Evolutionary conservation across 768 basidiomycete species (phyloP), one percentile per base, ranked within the genome.

Genomic region (Panaeolus papilionaceus): DNA sequence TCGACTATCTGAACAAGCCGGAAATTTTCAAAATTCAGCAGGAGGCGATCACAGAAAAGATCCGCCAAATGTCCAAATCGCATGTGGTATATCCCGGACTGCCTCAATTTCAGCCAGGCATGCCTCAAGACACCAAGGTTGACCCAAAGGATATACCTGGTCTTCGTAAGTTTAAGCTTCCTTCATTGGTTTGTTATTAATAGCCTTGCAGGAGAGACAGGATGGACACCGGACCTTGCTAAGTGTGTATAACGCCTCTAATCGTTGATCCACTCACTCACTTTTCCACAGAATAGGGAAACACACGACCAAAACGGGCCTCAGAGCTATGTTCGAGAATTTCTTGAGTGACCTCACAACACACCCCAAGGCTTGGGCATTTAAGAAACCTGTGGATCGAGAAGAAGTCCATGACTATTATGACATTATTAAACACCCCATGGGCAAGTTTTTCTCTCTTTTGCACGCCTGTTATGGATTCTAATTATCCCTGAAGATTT

Each of bases 391-490:
- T 3, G 96, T 99, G 51, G 89, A 91, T 70, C 81, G 77, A 2
- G 87, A 88, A 6, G 92, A 95, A 68, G 96, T 96, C 6, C 77
- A 84, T 6, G 96, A 98, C 75, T 99, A 99, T 73, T 92, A 94
- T 77, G 91, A 94, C 23, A 88, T 96, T 61, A 90, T 99, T 75
- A 90, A 89, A 72, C 81, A 89, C 66, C 98, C 98, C 2, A 99
- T 99, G 96, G 96, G 95, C 95, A 71, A 67, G 89, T 83, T 33
- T 38, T 37, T 33, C 28, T 33, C 20, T 51, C 47, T 63, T 40
- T 16, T 67, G 61, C 10, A 61, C 39, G 33, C 44, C 18, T 65
- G 65, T 65, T 49, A 37, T 23, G 64, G 45, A 42, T 42, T 61
- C 11, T 51, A 23, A 37, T 20, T 16, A 38, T 28, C n/a, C 14